phyloP scores from a whole-genome alignment of 192 early-diverging fungal species.

The Rhizophagus prolifer region DNA sequence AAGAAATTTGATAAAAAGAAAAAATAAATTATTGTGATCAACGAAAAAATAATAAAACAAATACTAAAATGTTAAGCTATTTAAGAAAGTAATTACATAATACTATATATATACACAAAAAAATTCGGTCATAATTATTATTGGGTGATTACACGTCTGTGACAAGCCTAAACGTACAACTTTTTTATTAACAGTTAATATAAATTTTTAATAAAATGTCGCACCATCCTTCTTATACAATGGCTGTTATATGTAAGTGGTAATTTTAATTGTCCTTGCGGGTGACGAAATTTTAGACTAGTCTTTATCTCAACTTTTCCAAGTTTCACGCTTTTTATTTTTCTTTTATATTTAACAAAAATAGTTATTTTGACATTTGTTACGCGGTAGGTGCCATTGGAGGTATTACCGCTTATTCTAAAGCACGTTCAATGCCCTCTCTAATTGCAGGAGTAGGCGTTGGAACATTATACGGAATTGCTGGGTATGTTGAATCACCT shows the following conservation, averaged over 20 bases:
- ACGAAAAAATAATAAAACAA: too few species aligned
- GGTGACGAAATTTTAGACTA: neutral
- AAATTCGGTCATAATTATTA: too few species aligned
- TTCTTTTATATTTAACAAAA: neutral
- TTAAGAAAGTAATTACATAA: too few species aligned
- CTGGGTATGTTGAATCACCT: constrained; percentile 26
- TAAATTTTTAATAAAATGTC: constrained; percentile 26
- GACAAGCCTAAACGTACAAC: too few species aligned
- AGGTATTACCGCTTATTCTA: constrained; percentile 38
- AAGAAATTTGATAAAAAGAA: neutral
- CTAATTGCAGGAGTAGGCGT: constrained; percentile 42
- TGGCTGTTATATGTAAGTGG: constrained; percentile 34
- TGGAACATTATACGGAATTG: constrained; percentile 41
- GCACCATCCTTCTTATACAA: constrained; percentile 38
- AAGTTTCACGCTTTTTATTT: neutral
- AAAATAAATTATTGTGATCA: too few species aligned
- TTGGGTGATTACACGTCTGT: too few species aligned
- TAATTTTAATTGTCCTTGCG: neutral
- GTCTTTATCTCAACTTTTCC: neutral
- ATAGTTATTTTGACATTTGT: neutral
- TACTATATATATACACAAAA: too few species aligned
- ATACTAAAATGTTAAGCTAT: too few species aligned
- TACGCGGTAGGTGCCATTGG: constrained; percentile 15
- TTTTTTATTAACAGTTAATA: too few species aligned
- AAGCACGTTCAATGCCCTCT: constrained; percentile 41